Conservation (phyloP, 75 land plant species). For the Chamaecyparis obtusa region DNA sequence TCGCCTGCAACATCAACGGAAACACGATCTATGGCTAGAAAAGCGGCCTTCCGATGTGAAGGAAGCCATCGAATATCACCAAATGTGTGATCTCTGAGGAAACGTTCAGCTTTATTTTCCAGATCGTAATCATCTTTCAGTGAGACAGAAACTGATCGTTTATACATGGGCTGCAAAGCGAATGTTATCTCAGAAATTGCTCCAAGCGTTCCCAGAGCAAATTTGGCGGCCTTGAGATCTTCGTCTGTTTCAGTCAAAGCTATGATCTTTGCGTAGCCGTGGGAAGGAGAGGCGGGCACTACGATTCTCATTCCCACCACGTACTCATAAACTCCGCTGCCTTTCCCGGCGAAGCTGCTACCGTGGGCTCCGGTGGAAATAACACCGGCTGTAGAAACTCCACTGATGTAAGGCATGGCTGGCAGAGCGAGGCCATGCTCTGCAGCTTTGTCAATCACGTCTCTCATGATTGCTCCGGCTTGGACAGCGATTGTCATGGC, state of each 20-base stretch:
- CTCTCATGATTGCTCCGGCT: too few relatives aligned
- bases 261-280: slow-evolving; percentile 22
- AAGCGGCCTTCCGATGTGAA: neutral
- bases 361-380: slow-evolving; percentile 19
- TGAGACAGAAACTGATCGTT: slow-evolving; percentile 16
- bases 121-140: slow-evolving; percentile 15
- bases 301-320: slow-evolving; percentile 22
- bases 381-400: too few relatives aligned
- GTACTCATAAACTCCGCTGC: slow-evolving; percentile 27
- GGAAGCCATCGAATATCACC: too few relatives aligned
- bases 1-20: slow-evolving; percentile 17
- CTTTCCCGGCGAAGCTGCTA: slow-evolving; percentile 24
- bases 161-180: slow-evolving; percentile 24
- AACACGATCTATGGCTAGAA: slow-evolving; percentile 6
- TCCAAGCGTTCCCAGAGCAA: too few relatives aligned
- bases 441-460: too few relatives aligned
- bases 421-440: too few relatives aligned
- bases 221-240: slow-evolving; percentile 20
- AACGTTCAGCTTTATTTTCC: neutral
- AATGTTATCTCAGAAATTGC: slow-evolving; percentile 14
- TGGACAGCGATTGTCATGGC: too few relatives aligned
- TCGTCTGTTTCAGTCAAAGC: slow-evolving; percentile 8
- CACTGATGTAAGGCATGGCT: too few relatives aligned
- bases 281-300: slow-evolving; percentile 19
- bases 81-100: neutral